These are phyloP conservation scores for Pseudoperonospora humuli DNA, from an alignment of 352 stramenopile genomes.

Conservation along the genomic window DNA sequence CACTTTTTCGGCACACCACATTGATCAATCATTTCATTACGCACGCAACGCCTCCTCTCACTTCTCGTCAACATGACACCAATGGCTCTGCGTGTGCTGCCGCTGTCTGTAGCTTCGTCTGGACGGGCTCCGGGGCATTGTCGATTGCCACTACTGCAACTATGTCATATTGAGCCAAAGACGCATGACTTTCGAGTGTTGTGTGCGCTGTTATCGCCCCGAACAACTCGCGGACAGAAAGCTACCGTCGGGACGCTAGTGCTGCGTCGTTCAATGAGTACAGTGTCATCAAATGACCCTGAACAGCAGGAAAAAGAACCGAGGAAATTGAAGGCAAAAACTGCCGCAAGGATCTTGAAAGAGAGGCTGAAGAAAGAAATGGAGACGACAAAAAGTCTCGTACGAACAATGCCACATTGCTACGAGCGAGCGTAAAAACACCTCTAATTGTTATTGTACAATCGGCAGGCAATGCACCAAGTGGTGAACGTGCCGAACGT, in stretches of 20 bases:
- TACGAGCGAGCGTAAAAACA: background rate
- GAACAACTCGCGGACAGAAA: background rate
- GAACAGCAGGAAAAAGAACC: conserved; percentile 9
- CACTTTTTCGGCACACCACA: too few relatives aligned
- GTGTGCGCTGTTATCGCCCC: conserved; percentile 6
- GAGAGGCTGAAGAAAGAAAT: conserved; percentile 46
- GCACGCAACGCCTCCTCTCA: too few relatives aligned
- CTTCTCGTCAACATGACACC: background rate
- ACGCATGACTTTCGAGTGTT: background rate
- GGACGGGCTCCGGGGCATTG: conserved; percentile 1
- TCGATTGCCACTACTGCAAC: background rate
- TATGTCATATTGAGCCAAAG: background rate
- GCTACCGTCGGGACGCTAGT: background rate
- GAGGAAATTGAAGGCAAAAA: conserved; percentile 17
- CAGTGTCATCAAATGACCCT: conserved; percentile 1
- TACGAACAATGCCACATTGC: conserved; percentile 10
- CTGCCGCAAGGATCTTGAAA: conserved; percentile 31
- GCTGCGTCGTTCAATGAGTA: conserved; percentile 9
- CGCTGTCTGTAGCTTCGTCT: conserved; percentile 4
- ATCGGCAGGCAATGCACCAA: conserved; percentile 46
- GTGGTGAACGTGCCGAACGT: conserved; percentile 72
- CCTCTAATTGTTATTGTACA: conserved; percentile 1
- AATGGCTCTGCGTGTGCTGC: conserved; percentile 1
- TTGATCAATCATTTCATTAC: background rate
- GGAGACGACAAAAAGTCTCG: conserved; percentile 36